Evolutionary conservation across 495 filamentous ascomycete species (phyloP), one percentile per base, ranked within the genome.

Genomic region (Baudoinia panamericana): DNA sequence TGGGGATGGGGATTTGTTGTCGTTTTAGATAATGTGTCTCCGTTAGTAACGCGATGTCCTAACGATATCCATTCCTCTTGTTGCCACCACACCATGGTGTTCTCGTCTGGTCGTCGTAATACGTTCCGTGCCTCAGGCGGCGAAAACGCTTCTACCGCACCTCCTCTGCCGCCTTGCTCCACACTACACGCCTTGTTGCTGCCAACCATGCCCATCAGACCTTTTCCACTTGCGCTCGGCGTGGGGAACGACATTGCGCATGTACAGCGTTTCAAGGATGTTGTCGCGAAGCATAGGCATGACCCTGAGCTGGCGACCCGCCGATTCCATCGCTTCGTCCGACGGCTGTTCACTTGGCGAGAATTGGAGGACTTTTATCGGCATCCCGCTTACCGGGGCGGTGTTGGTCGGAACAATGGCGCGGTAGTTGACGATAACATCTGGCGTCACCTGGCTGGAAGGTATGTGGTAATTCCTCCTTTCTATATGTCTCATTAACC

Each of bases 181-280:
- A n/a, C n/a, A n/a, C n/a, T n/a, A n/a, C n/a, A n/a, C n/a, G n/a
- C n/a, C n/a, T n/a, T n/a, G n/a, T n/a, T n/a, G n/a, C n/a, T n/a
- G n/a, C n/a, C n/a, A n/a, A 16, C 17, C 18, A 59, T 53, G 58
- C 43, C 52, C 11, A 47, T 46, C 7, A 51, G 54, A 36, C 63
- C 63, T 3, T 71, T 72, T 41, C 67, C 71, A 2, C 61, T 58
- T 24, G 59, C 62, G 1, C 41, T 75, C 4, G 48, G 55, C 13
- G 51, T 78, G 27, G 75, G 75, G 17, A 75, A 64, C 13, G 75
- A 78, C 33, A 73, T 78, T 27, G 71, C 67, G 52, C 56, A 53
- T 6, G 57, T 73, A 15, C 22, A 52, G 0, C 62, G 73, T 6
- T 61, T 79, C 29, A 50, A 26, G 19, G 5, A 48, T 5, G 55